Base-by-base conservation (phyloP, 805 yeast genomes). In the Cyberlindnera mrakii region DNA sequence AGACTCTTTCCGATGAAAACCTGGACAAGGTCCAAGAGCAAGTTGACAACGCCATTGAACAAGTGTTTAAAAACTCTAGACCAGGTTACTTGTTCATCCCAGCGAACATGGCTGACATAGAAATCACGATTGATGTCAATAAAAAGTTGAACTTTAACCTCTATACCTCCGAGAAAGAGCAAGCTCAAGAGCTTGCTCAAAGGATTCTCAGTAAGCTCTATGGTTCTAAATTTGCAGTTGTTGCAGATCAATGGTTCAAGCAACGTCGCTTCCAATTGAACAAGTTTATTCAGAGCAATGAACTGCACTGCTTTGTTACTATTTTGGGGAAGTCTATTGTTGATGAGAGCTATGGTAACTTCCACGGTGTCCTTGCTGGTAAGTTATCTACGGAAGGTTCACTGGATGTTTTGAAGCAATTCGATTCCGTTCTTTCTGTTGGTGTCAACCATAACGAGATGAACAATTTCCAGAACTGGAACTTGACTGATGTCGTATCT, bases 71-170 rank as follows among this genome's bases (percentile, higher is more conserved):
- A 37, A 68, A 71, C 33, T 75, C 77, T 35, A 74, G 78, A 57
- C 95, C 95, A 2, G 93, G 89, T 7, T 85, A 80, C 54, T 58
- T 85, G 41, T 82, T 73, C 56, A 54, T 85, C 33, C 93, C 95
- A 5, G 67, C 72, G 37, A 85, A 85, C 57, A 55, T 82, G 52
- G 75, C 76, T 3, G 69, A 75, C 40, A 44, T 55, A 14, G 23
- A 15, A 3, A 55, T 55, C 7, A 46, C 59, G 6, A 67, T 77
- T 41, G 64, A 63, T 43, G 59, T 37, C 9, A 30, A 40, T 19
- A 49, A 47, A 38, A 35, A 36, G 11, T 67, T 45, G 52, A 54
- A 31, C 38, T 67, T 62, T 42, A 25, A 48, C 53, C 43, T 47
- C 42, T 36, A 46, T 33, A 58, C 19, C 15, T 49, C 41, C 11